Base-by-base conservation (phyloP, 306 rosid species). In the Dalbergia oliveri region DNA sequence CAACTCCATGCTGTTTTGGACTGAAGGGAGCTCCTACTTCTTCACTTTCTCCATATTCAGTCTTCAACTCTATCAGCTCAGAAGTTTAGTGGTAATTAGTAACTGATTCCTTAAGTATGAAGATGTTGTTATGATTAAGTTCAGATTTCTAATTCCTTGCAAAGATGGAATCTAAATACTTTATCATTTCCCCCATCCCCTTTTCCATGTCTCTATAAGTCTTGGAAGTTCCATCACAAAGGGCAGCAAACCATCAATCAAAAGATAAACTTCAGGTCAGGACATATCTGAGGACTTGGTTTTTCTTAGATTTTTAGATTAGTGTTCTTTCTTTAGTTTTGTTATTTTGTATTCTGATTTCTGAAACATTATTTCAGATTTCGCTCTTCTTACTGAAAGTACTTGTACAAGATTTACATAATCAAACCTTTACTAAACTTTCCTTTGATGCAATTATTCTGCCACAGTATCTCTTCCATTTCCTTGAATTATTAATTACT, bases 11-110 rank as follows among this genome's bases (percentile, higher is more conserved):
- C 58, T 74, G 86, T 76, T 87, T 86, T 91, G 96, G 93, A 89
- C 91, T 87, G 90, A 89, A 91, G 93, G 90, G 96, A 82, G 91
- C 96, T 89, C 96, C 89, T 78, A 88, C 19, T 89, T 89, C 90
- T 91, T 86, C 88, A 79, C 45, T 83, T 91, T 89, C 87, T 26
- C 26, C 34, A 57, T 53, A 14, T 72, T 54, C 33, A 73, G 0
- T 39, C 54, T 73, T 8, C 34, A 68, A 57, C 82, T 77, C 31
- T 68, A 5, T 76, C 16, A 18, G 57, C 35, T 73, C 59, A 47
- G 47, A 54, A 15, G 13, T 0, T 72, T 63, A 34, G 56, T 7
- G 8, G 1, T 76, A 11, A 58, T 58, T 8, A 39, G 43, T 60
- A 13, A 60, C 34, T 69, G 51, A 50, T 49, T 33, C 34, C 71